Evolutionary conservation across 1,284 basidiomycete genomes (phyloP), one percentile per base, ranked within the genome.

Genomic region (Naganishia liquefaciens): DNA sequence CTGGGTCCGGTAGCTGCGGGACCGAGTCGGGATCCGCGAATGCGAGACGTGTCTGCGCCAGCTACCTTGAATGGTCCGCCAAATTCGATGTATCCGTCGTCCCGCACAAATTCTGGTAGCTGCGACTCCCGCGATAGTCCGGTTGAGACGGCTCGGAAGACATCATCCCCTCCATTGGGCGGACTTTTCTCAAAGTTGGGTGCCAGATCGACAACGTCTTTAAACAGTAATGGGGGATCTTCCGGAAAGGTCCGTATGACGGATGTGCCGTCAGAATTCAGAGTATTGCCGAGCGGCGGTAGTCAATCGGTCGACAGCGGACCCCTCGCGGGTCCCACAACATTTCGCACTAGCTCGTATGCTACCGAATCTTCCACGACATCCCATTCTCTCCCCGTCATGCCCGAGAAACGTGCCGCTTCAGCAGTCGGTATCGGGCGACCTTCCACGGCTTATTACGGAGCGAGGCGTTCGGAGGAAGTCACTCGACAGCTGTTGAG

Each of bases 341-440:
- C n/a, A 4, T 33, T 15, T 4, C 28, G 55, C 30, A 40, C 33
- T 17, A 10, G 33, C 44, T 40, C 19, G 23, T 37, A 17, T 25
- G 19, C 11, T 2, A 3, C 25, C 11, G 43, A 47, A 21, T 25
- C 55, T 47, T 37, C 55, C 9, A n/a, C 15, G 40, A 33, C 23
- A 5, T 40, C 13, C 17, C 44, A 46, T 49, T 49, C 55, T n/a
- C 11, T 50, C 21, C 55, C 55, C 21, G 10, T n/a, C 21, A 33
- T n/a, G 28, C 47, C 25, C 9, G 55, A 42, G 30, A 65, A 54
- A 51, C 43, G 55, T 33, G 40, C 42, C 46, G 46, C 60, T 5
- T 52, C 63, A 25, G 40, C 63, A 5, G n/a, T 65, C 37, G 57
- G 49, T 10, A 11, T 62, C 19, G 57, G 51, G 43, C 55, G 53